Conservation (phyloP, 768 basidiomycete genomes). For the Saitozyma sp. region DNA sequence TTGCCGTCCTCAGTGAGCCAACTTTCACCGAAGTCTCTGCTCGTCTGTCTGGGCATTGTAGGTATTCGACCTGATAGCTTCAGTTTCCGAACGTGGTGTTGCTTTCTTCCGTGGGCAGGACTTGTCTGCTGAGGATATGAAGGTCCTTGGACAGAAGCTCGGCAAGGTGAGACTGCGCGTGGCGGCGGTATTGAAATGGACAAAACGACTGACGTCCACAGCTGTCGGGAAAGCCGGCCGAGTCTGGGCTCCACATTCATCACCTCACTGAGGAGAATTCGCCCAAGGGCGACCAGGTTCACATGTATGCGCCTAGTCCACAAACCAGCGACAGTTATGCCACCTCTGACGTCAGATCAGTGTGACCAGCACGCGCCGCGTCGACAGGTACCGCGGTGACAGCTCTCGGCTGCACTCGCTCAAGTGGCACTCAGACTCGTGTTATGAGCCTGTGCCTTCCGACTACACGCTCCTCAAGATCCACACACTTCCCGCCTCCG, state of each 20-base stretch:
- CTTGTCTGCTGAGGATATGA: conserved; percentile 42
- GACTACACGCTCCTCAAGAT: conserved; percentile 54
- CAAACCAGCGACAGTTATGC: conserved; percentile 62
- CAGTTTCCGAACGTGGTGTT: conserved; percentile 52
- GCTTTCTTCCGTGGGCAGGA: conserved; percentile 53
- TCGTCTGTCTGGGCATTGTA: background rate
- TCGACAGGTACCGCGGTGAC: conserved; percentile 33
- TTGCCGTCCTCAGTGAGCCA: conserved; percentile 56
- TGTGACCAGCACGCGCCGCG: conserved; percentile 37
- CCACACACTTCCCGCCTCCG: conserved; percentile 46
- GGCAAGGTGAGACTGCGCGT: conserved; percentile 22
- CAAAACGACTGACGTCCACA: conserved; percentile 48
- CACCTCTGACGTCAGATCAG: conserved; percentile 35
- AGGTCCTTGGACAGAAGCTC: conserved; percentile 32
- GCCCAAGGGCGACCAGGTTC: conserved; percentile 27
- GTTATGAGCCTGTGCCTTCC: conserved; percentile 50
- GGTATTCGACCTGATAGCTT: too few relatives aligned
- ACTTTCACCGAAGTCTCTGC: background rate
- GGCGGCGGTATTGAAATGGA: conserved; percentile 15
- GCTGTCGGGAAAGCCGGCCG: conserved; percentile 45
- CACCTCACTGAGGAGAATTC: conserved; percentile 55
- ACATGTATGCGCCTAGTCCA: conserved; percentile 58
- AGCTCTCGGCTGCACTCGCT: conserved; percentile 38
- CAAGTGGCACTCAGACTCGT: conserved; percentile 45
- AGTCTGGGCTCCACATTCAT: conserved; percentile 60